phyloP scores from a whole-genome alignment of 2,329 filamentous ascomycete genomes.

The Monosporascus ibericus region DNA sequence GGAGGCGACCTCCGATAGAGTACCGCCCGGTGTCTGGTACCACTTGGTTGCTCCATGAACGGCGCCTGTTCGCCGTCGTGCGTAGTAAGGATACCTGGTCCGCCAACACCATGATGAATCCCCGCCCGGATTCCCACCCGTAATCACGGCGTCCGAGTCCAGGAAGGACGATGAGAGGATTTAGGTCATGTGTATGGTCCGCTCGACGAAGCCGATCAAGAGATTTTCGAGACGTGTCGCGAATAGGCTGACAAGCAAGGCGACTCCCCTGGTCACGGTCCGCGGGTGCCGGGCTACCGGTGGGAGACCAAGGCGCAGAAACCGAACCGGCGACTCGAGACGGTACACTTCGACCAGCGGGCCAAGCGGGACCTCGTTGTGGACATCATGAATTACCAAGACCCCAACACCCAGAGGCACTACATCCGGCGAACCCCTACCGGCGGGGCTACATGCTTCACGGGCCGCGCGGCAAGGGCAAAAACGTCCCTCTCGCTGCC shows the following conservation, averaged over 20 bases:
- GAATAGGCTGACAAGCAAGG: conserved; percentile 28
- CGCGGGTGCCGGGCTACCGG: conserved; percentile 23
- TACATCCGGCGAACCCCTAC: conserved; percentile 70
- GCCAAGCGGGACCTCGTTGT: conserved; percentile 58
- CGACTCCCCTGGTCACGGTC: conserved; percentile 29
- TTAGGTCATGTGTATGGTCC: conserved; percentile 30
- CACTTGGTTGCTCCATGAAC: no score
- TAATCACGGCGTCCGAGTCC: neutral
- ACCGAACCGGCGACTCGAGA: conserved; percentile 26
- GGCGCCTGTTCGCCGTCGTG: no score
- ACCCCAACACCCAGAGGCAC: conserved; percentile 51
- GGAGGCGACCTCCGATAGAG: no score
- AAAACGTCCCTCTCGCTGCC: conserved; percentile 74
- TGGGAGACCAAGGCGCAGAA: conserved; percentile 32
- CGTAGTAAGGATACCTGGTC: conserved; percentile 7
- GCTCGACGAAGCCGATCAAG: conserved; percentile 26
- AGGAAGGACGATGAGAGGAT: conserved; percentile 1
- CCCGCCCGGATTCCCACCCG: neutral
- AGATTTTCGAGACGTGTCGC: conserved; percentile 24
- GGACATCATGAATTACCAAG: conserved; percentile 64
- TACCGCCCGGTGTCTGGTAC: no score
- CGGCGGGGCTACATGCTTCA: conserved; percentile 67
- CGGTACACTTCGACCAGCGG: conserved; percentile 30
- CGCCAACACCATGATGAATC: neutral
- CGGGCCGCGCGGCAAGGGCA: conserved; percentile 68